Evolutionary conservation across 192 early-diverging fungal species (phyloP).

Genomic region (Tieghemiomyces parasiticus): DNA sequence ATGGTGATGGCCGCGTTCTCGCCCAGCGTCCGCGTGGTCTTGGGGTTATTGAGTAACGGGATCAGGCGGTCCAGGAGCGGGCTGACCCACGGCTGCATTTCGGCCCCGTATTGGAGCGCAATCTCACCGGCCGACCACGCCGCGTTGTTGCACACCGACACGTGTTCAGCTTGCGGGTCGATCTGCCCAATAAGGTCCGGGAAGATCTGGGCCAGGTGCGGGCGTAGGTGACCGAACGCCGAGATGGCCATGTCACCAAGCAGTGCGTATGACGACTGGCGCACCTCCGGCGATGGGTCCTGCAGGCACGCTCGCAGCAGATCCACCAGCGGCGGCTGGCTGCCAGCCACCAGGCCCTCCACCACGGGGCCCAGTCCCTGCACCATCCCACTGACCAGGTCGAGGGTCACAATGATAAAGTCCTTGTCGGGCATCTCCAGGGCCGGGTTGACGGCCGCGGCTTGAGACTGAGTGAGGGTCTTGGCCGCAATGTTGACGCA

Average conservation of each 20-base stretch:
- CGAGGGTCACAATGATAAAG: slow-evolving; percentile 90
- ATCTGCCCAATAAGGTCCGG: slow-evolving; percentile 60
- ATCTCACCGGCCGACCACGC: slow-evolving; percentile 98
- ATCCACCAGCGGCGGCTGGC: slow-evolving; percentile 54
- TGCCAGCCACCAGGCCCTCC: slow-evolving; percentile 57
- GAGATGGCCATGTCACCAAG: slow-evolving; percentile 93
- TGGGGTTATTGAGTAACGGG: slow-evolving; percentile 52
- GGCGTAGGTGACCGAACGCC: slow-evolving; percentile 65
- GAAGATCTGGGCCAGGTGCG: slow-evolving; percentile 70
- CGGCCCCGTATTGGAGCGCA: slow-evolving; percentile 63
- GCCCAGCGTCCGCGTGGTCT: slow-evolving; percentile 55
- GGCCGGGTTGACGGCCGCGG: slow-evolving; percentile 31
- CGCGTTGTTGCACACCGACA: slow-evolving; percentile 95
- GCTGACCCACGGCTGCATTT: slow-evolving; percentile 66
- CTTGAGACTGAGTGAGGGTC: slow-evolving; percentile 55
- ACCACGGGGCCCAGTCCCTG: slow-evolving; percentile 73
- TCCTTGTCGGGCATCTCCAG: slow-evolving; percentile 71
- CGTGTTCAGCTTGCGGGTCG: slow-evolving; percentile 50
- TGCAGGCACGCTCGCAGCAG: slow-evolving; percentile 72
- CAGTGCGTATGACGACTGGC: slow-evolving; percentile 90
- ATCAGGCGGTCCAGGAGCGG: slow-evolving; percentile 75
- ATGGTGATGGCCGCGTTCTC: slow-evolving; percentile 97
- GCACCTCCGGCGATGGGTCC: slow-evolving; percentile 62
- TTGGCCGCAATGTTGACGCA: slow-evolving; percentile 77
- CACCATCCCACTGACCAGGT: slow-evolving; percentile 85